Conservation (phyloP, 129 eudicot species). For the Saposhnikovia divaricata region DNA sequence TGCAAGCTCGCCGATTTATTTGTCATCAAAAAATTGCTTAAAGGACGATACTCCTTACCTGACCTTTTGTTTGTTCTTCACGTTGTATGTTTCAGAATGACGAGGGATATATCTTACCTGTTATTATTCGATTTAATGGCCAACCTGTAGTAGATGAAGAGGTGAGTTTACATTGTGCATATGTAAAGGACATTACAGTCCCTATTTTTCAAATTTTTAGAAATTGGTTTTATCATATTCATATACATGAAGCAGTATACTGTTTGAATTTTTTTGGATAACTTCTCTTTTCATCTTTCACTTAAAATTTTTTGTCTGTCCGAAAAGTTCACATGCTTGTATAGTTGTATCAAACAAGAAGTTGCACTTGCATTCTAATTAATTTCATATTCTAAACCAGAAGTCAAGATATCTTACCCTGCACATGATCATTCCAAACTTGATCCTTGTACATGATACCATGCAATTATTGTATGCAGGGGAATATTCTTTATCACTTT, state of each 20-base stretch:
- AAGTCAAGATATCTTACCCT: background rate
- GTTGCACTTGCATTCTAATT: background rate
- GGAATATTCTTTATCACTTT: constrained; percentile 80
- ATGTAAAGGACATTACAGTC: background rate
- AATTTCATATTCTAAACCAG: too few species aligned
- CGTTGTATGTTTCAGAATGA: constrained; percentile 50
- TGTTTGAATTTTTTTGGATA: background rate
- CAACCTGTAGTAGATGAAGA: constrained; percentile 95
- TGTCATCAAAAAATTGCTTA: background rate
- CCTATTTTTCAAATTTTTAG: background rate
- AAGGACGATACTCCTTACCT: background rate
- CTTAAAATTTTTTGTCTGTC: background rate
- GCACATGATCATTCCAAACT: background rate
- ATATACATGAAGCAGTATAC: background rate
- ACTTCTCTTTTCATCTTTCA: background rate
- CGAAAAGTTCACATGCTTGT: background rate
- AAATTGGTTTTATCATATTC: background rate
- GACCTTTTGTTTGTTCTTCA: background rate
- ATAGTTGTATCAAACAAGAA: background rate
- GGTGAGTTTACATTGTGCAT: constrained; percentile 32
- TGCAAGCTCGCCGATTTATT: background rate
- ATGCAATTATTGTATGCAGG: constrained; percentile 36
- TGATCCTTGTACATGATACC: background rate
- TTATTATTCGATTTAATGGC: constrained; percentile 79
- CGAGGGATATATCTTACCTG: constrained; percentile 87